phyloP scores from a whole-genome alignment of 805 yeast genomes.

The Henningerozyma blattae region DNA sequence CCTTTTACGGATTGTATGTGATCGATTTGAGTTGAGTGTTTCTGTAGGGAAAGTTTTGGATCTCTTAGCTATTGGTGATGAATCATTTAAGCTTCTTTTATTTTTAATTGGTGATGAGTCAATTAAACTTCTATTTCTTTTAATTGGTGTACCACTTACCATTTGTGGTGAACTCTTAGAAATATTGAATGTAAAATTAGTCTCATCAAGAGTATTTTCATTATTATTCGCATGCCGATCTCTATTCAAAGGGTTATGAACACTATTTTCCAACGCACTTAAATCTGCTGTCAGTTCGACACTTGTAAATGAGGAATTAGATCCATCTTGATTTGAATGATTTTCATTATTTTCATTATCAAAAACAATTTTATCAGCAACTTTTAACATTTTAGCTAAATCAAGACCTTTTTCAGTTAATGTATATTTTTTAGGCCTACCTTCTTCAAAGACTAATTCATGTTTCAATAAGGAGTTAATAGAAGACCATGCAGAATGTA shows the following conservation, averaged over 20 bases:
- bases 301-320: no score
- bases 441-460: slow-evolving; percentile 41
- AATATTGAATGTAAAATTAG: not conserved
- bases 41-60: not conserved
- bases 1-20: slow-evolving; percentile 9
- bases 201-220: not conserved
- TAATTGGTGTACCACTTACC: not conserved
- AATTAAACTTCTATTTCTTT: not conserved
- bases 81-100: not conserved
- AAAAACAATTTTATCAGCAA: slow-evolving; percentile 30
- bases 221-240: not conserved
- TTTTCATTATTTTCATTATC: slow-evolving; percentile 6
- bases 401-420: slow-evolving; percentile 60
- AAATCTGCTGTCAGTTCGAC: slow-evolving; percentile 14
- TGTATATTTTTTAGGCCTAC: slow-evolving; percentile 47
- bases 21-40: no score
- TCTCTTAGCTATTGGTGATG: not conserved
- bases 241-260: not conserved
- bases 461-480: slow-evolving; percentile 50
- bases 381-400: slow-evolving; percentile 45
- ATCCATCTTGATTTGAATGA: slow-evolving; percentile 2
- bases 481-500: slow-evolving; percentile 67
- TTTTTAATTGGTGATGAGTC: not conserved
- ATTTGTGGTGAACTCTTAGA: not conserved
- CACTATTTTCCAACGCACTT: slow-evolving; percentile 3